Conservation (phyloP, 2,329 filamentous ascomycete species). For the Phaeosphaeriaceae sp. region DNA sequence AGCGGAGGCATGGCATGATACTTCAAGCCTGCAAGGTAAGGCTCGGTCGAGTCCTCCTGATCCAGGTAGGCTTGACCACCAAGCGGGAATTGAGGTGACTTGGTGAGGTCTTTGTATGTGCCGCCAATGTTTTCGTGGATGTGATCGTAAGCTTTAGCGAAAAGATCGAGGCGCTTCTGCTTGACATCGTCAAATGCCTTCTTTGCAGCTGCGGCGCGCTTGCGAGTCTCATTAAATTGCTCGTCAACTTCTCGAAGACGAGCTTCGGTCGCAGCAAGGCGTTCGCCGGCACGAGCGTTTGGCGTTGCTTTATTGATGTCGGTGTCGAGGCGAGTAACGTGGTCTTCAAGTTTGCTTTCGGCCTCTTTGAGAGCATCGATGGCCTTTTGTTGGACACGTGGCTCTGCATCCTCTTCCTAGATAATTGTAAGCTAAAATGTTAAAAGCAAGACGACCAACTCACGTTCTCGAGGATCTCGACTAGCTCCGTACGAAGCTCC, state of each 20-base stretch:
- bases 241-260: conserved; percentile 84
- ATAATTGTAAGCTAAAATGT: conserved; percentile 9
- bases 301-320: conserved; percentile 95
- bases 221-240: conserved; percentile 86
- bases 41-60: conserved; percentile 94
- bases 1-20: conserved; percentile 99
- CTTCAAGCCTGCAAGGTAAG: conserved; percentile 93
- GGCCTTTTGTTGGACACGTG: conserved; percentile 25
- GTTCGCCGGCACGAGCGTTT: conserved; percentile 94
- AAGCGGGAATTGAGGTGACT: conserved; percentile 88
- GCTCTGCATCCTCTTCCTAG: conserved; percentile 70
- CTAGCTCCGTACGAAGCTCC: conserved; percentile 64
- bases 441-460: conserved; percentile 1
- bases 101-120: conserved; percentile 94
- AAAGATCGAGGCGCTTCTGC: conserved; percentile 83
- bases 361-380: conserved; percentile 46
- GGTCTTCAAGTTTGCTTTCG: conserved; percentile 79
- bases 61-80: conserved; percentile 89
- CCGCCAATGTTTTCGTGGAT: conserved; percentile 93
- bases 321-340: conserved; percentile 73
- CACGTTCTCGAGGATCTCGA: conserved; percentile 56
- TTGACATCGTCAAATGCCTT: conserved; percentile 86
- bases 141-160: conserved; percentile 93
- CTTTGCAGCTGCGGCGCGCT: conserved; percentile 74
- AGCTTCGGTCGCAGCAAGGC: conserved; percentile 82